Conservation (phyloP, 2,329 filamentous ascomycete species). For the Shiraia sp. region DNA sequence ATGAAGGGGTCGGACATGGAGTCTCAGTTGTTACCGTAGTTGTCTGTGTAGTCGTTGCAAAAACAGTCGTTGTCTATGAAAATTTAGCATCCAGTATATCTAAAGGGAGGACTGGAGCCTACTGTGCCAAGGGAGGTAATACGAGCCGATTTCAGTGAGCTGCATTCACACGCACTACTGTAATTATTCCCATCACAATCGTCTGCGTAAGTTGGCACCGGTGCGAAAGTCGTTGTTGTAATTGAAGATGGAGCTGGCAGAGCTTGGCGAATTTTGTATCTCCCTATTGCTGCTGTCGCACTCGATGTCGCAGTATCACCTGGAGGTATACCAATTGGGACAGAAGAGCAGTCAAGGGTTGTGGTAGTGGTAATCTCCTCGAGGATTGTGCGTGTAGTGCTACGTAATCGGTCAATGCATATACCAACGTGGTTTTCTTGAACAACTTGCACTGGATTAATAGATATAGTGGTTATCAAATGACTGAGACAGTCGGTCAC, state of each 20-base stretch:
- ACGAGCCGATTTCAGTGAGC: conserved; percentile 16
- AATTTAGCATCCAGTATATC: conserved; percentile 3
- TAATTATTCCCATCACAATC: conserved; percentile 21
- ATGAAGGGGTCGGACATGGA: conserved; percentile 6
- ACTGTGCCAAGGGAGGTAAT: conserved; percentile 26
- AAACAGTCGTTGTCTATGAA: conserved; percentile 16
- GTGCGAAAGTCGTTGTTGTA: conserved; percentile 20
- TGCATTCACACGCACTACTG: conserved; percentile 32
- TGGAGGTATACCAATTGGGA: neutral
- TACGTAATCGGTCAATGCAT: neutral
- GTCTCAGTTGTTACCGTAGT: conserved; percentile 11
- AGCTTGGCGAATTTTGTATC: conserved; percentile 10
- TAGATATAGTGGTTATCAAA: conserved; percentile 29
- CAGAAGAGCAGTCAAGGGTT: conserved; percentile 9
- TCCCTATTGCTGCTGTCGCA: neutral
- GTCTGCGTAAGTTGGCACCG: conserved; percentile 27
- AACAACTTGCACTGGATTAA: conserved; percentile 28
- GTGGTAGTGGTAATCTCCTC: conserved; percentile 9
- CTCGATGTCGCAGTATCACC: neutral
- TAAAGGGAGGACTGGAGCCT: conserved; percentile 5
- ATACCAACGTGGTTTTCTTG: too few species aligned
- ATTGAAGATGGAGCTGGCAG: conserved; percentile 7
- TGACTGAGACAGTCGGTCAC: conserved; percentile 24
- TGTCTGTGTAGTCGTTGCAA: conserved; percentile 13
- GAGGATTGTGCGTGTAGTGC: conserved; percentile 5